A percentile compares a stretch with the other conserved stretches of the same genome.
Conservation (phyloP, 2,329 filamentous ascomycete species). For the Colletotrichum plurivorum region DNA sequence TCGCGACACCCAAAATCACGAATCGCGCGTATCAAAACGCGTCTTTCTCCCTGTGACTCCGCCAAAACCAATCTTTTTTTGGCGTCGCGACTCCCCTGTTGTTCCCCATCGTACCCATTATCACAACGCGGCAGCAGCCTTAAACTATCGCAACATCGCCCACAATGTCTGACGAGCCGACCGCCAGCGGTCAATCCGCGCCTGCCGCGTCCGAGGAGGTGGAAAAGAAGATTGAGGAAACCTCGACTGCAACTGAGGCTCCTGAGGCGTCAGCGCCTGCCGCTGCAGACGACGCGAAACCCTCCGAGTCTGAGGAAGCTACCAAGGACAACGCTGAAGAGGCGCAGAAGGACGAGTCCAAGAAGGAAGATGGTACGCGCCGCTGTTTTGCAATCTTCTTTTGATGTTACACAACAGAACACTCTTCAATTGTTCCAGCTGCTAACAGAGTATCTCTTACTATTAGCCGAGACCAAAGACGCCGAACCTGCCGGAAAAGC, state of each 20-base stretch:
- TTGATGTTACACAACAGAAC: not conserved
- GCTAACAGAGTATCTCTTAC: constrained; percentile 7
- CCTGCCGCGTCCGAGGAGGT: constrained; percentile 36
- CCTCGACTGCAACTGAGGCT: constrained; percentile 50
- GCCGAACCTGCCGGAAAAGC: constrained; percentile 49
- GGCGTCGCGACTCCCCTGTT: constrained; percentile 37
- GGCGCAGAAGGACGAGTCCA: constrained; percentile 44
- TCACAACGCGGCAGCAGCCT: constrained; percentile 13
- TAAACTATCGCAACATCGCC: constrained; percentile 32
- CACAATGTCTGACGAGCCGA: constrained; percentile 56
- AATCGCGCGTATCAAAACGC: constrained; percentile 48
- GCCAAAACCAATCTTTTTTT: constrained; percentile 35
- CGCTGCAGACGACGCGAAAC: constrained; percentile 44
- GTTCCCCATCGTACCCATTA: constrained; percentile 33
- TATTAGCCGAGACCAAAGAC: constrained; percentile 46
- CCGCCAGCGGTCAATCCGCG: constrained; percentile 43
- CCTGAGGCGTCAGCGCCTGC: constrained; percentile 41
- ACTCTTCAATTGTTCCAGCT: constrained; percentile 37
- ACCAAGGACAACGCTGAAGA: constrained; percentile 44
- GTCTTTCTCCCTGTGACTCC: constrained; percentile 41
- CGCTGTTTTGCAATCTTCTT: not conserved
- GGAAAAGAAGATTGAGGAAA: constrained; percentile 52
- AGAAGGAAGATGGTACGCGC: constrained; percentile 48
- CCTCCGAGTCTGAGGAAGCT: constrained; percentile 44
- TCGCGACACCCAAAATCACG: constrained; percentile 33